A percentile compares a stretch with the other conserved stretches of the same genome.
Conservation (phyloP, 768 basidiomycete species). For the Rhizopogon roseolus region DNA sequence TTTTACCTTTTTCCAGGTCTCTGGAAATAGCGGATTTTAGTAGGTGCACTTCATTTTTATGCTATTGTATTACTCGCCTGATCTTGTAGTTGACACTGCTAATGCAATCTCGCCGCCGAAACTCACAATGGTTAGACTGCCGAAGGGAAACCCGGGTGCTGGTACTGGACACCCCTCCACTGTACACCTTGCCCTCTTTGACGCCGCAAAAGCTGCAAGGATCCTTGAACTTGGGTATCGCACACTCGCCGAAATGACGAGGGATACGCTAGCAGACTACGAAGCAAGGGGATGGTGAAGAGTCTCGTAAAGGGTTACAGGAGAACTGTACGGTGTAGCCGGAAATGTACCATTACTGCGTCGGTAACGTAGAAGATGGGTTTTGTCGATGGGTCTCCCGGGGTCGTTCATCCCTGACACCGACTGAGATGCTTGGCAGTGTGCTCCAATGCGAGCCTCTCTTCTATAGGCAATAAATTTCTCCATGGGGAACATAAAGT, state of each 20-base stretch:
- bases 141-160: conserved; percentile 30
- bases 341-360: no score
- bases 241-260: conserved; percentile 34
- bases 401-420: no score
- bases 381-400: no score
- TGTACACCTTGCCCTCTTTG: conserved; percentile 24
- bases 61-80: not conserved
- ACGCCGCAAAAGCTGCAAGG: conserved; percentile 32
- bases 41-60: conserved; percentile 3
- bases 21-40: conserved; percentile 28
- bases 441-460: no score
- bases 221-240: conserved; percentile 40
- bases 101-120: conserved; percentile 24
- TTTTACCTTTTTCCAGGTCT: conserved; percentile 9
- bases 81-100: conserved; percentile 31
- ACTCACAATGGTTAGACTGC: conserved; percentile 19
- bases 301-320: no score
- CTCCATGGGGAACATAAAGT: no score
- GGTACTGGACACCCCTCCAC: conserved; percentile 19
- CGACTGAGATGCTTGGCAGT: no score
- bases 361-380: no score
- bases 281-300: conserved; percentile 32
- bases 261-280: conserved; percentile 38
- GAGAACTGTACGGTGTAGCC: no score
- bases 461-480: no score